phyloP scores from a whole-genome alignment of 2,329 filamentous ascomycete genomes.

The Phialemoniopsis sp. region DNA sequence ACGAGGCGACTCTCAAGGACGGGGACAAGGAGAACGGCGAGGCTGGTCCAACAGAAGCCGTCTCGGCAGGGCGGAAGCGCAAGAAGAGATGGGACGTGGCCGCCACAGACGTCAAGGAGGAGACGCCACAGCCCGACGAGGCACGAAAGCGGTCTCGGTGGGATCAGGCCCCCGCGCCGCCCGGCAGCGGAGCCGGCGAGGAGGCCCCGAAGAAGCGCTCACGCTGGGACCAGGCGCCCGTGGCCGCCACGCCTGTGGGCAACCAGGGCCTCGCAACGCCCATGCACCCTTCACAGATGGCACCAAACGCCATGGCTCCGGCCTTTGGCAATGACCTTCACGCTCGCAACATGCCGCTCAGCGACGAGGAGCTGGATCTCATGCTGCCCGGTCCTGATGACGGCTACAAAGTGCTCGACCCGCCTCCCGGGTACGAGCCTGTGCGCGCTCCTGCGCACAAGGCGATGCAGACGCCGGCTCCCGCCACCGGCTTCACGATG shows the following conservation, averaged over 20 bases:
- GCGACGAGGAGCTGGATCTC: constrained; percentile 89
- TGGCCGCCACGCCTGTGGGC: constrained; percentile 66
- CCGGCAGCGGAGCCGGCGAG: constrained; percentile 40
- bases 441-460: constrained; percentile 73
- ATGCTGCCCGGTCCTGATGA: constrained; percentile 85
- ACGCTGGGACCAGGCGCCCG: constrained; percentile 88
- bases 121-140: constrained; percentile 50
- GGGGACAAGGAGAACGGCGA: constrained; percentile 71
- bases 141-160: constrained; percentile 86
- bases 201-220: constrained; percentile 71
- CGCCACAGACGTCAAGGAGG: constrained; percentile 46
- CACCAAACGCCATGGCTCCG: constrained; percentile 42
- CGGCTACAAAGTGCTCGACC: constrained; percentile 88
- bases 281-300: constrained; percentile 64
- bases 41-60: constrained; percentile 61
- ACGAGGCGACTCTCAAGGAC: constrained; percentile 72
- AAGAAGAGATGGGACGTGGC: constrained; percentile 94
- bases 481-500: constrained; percentile 92
- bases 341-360: constrained; percentile 73
- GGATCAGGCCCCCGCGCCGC: constrained; percentile 71
- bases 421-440: constrained; percentile 88
- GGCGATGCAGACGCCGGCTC: constrained; percentile 66
- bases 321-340: constrained; percentile 77
- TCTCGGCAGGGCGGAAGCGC: constrained; percentile 66
- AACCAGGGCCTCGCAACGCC: constrained; percentile 73